Evolutionary conservation across 441 rosid genomes (phyloP).

Genomic region (Dalechampia spathulata): DNA sequence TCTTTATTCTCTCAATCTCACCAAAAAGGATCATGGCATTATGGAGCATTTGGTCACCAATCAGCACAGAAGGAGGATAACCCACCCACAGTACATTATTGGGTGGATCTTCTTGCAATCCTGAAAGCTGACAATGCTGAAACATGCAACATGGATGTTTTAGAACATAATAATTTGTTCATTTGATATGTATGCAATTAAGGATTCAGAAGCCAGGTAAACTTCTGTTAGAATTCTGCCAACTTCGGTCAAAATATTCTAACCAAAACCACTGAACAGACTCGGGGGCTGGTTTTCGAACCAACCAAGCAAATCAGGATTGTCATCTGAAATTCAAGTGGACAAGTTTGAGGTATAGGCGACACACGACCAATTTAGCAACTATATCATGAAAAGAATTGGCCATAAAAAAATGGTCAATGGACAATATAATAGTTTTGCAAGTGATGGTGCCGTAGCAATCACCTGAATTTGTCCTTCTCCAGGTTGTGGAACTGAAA

Average conservation of each 20-base stretch:
- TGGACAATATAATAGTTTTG: neutral
- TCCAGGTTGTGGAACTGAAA: slow-evolving; percentile 33
- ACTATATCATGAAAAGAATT: neutral
- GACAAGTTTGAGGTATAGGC: neutral
- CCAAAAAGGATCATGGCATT: slow-evolving; percentile 97
- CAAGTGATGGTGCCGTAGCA: slow-evolving; percentile 3
- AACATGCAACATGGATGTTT: slow-evolving; percentile 18
- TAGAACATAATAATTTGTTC: slow-evolving; percentile 7
- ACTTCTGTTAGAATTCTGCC: neutral
- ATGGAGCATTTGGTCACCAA: slow-evolving; percentile 90
- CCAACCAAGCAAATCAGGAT: no score
- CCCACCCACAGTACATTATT: slow-evolving; percentile 89
- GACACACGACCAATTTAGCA: neutral
- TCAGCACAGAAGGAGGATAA: slow-evolving; percentile 85
- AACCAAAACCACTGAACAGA: neutral
- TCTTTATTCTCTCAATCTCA: slow-evolving; percentile 86
- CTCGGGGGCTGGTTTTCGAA: no score
- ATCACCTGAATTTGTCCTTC: slow-evolving; percentile 51
- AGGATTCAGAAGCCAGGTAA: neutral
- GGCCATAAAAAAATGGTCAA: neutral
- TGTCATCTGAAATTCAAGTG: neutral
- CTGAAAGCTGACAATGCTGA: slow-evolving; percentile 50
- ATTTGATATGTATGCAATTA: neutral
- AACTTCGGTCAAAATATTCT: neutral
- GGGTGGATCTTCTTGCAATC: slow-evolving; percentile 52